Percentiles rank a stretch among this genome's conserved stretches.
Conservation (phyloP, 208 protist species). For the Trichomonas vaginalis region DNA sequence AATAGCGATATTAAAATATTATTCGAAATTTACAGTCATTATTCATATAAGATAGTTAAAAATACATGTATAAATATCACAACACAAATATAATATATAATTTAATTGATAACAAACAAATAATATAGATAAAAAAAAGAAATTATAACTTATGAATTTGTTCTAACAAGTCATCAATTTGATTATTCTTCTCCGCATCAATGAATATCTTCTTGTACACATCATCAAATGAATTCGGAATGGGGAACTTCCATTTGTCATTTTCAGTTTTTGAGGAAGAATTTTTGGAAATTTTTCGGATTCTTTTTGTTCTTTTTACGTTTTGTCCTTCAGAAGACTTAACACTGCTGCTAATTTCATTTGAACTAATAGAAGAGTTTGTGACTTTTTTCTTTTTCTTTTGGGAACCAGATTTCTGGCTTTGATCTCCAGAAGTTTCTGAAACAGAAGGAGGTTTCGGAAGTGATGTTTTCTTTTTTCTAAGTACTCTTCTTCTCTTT, state of each 20-base stretch:
- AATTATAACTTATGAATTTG: background rate
- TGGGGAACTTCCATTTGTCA: background rate
- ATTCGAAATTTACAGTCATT: too few species aligned
- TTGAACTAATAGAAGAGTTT: background rate
- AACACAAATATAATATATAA: too few species aligned
- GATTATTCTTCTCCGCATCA: background rate
- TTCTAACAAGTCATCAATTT: background rate
- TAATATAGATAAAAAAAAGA: background rate
- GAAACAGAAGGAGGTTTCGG: background rate
- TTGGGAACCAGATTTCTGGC: background rate
- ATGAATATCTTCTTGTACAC: background rate
- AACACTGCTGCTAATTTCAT: background rate
- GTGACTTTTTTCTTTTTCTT: background rate
- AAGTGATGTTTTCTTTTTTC: background rate
- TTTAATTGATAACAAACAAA: too few species aligned
- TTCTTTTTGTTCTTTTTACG: background rate
- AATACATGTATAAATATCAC: too few species aligned
- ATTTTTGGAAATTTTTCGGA: background rate
- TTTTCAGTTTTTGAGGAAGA: background rate
- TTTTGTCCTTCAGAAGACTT: background rate
- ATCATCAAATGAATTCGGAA: background rate
- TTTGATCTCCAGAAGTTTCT: background rate
- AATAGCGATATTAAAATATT: too few species aligned
- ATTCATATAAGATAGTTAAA: too few species aligned
- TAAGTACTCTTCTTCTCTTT: background rate